These are phyloP conservation scores for Aspergillus coremiiformis DNA, from an alignment of 495 filamentous ascomycete species.

Conservation along the genomic window DNA sequence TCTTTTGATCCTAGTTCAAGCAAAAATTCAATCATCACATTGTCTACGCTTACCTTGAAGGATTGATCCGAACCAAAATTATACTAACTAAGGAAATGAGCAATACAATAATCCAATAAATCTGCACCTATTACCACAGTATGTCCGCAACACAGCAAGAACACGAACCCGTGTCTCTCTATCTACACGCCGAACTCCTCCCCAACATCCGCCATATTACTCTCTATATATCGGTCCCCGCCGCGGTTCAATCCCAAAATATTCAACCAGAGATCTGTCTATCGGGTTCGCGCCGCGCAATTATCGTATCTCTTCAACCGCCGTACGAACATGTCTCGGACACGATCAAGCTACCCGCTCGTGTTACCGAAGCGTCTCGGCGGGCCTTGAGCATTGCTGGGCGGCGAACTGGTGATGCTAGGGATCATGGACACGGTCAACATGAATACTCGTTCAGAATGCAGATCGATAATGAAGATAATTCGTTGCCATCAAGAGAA, in stretches of 20 bases:
- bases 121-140: neutral
- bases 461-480: conserved; percentile 44
- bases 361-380: conserved; percentile 36
- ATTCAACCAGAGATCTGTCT: conserved; percentile 25
- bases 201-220: conserved; percentile 80
- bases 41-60: neutral
- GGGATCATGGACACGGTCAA: neutral
- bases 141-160: neutral
- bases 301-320: conserved; percentile 33
- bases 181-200: conserved; percentile 80
- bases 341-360: conserved; percentile 59
- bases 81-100: neutral
- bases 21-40: too few relatives aligned
- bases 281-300: conserved; percentile 34
- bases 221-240: conserved; percentile 58
- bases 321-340: conserved; percentile 41
- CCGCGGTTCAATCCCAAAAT: conserved; percentile 31
- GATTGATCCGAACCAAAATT: neutral
- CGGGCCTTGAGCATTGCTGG: conserved; percentile 10
- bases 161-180: conserved; percentile 18
- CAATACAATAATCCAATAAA: neutral
- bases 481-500: conserved; percentile 14
- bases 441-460: conserved; percentile 59
- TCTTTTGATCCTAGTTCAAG: neutral
- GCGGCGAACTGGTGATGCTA: neutral